Evolutionary conservation across 73 alveolate species (phyloP), one percentile per base, ranked within the genome.

Genomic region (Paraurostyla sp.): DNA sequence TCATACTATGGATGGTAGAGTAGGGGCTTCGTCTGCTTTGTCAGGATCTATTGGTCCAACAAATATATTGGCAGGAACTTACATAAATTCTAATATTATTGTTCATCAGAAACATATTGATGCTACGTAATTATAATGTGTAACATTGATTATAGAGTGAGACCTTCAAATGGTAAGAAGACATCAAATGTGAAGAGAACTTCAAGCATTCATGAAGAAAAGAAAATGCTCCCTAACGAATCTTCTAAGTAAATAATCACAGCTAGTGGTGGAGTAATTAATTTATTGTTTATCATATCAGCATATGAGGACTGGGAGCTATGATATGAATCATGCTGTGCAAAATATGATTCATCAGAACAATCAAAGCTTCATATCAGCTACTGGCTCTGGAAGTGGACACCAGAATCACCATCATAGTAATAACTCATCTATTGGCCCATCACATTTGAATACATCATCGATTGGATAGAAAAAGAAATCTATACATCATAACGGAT

Each of bases 181-280:
- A 69, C 20, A 32, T 3, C 58, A 3, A 69, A 38, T 25, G 40
- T 43, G 4, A 69, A 69, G 23, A 33, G 84, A 69, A 69, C 84
- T 16, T 69, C 84, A 38, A 69, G 84, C 23, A 69, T 69, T 11
- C 62, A 69, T 38, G 84, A 69, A 41, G 84, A 69, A 42, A 69
- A 41, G 62, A 69, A 69, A 38, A 38, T 69, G 62, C 33, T 69
- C 7, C 84, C 84, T 11, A 43, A 41, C 22, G 84, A 69, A 43
- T 41, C 84, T 7, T 3, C 58, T 13, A 69, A 69, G 40, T 35
- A 38, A 13, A 69, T 69, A 22, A 69, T 69, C 3, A 29, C 78
- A 60, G 84, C 84, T 11, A 41, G 65, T 20, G 84, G 84, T 11
- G 84, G 84, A 38, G 84, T 69, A 69, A 69, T 18, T 41, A 38